Base-by-base conservation (phyloP, 2,329 filamentous ascomycete genomes). In the Aspergillus amoenus region DNA sequence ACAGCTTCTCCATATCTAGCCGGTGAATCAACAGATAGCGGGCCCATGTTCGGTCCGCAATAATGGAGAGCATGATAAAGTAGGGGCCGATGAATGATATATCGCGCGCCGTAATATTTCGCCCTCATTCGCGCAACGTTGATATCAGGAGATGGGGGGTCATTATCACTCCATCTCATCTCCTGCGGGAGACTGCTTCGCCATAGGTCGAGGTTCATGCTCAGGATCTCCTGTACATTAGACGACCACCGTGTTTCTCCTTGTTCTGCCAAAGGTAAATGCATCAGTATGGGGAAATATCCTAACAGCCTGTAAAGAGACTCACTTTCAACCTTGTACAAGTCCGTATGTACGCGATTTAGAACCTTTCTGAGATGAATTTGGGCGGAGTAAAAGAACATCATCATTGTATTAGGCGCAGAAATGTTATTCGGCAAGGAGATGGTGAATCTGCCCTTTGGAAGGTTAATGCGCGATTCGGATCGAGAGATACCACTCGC, bases 51-150 rank as follows among this genome's bases (percentile, higher is more conserved):
- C 50, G 73, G 69, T 61, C 69, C 65, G 13, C 78, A 76, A 52
- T 78, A 76, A 60, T 86, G 82, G 2, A 87, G 78, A 2, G 82
- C 83, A 55, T 84, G 81, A 64, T 84, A 83, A 18, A 88, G 73
- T 58, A 93, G 91, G 1, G 90, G 91, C 22, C 94, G 85, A 70
- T 94, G 89, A 24, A 93, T 93, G 69, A 97, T 93, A 61, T 95
- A 92, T 62, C 89, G 85, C 0, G 91, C 93, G 18, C 94, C 94
- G 80, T 93, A 97, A 73, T 94, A 97, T 73, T 99, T 97, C 13
- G 90, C 94, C 42, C 93, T 87, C 60, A 97, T 80, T 21, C 94
- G 85, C 32, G 93, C 93, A 12, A 85, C 81, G 15, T 97, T 85
- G 58, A 97, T 92, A 48, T 96, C 87, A 0, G 69, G 73, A 0